Evolutionary conservation across 2,329 filamentous ascomycete species (phyloP).

Genomic region (Chalaropsis thielavioides): DNA sequence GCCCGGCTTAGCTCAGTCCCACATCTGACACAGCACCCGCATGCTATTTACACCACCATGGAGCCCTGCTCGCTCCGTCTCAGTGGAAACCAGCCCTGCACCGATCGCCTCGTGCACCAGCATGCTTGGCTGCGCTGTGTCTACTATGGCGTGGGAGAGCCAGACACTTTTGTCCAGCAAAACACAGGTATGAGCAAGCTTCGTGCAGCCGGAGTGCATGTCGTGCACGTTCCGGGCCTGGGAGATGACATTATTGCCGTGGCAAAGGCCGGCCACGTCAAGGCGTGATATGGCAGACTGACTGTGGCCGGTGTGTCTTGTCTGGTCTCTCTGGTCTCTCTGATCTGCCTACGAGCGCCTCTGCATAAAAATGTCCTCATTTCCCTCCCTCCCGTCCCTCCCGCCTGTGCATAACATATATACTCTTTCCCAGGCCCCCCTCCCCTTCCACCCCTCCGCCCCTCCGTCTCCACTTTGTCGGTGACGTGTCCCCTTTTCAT

Average conservation of each 20-base stretch:
- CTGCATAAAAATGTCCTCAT: not conserved
- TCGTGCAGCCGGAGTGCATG: constrained; percentile 55
- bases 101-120: constrained; percentile 58
- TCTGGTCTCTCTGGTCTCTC: no score
- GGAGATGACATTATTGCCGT: constrained; percentile 69
- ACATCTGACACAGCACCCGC: constrained; percentile 28
- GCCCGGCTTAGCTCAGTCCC: constrained; percentile 24
- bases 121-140: constrained; percentile 54
- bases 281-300: not conserved
- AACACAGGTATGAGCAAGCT: constrained; percentile 63
- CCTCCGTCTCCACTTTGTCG: not conserved
- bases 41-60: constrained; percentile 74
- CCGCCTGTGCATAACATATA: not conserved
- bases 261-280: constrained; percentile 63
- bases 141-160: constrained; percentile 78
- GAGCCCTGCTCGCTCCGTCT: constrained; percentile 66
- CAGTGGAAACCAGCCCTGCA: constrained; percentile 62
- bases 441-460: not conserved
- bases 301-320: not conserved
- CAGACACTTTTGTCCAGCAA: constrained; percentile 72
- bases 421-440: not conserved
- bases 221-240: constrained; percentile 57
- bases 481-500: not conserved
- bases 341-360: no score
- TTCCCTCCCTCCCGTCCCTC: not conserved